phyloP scores from a whole-genome alignment of 768 basidiomycete species.

The Suillus tomentosus region DNA sequence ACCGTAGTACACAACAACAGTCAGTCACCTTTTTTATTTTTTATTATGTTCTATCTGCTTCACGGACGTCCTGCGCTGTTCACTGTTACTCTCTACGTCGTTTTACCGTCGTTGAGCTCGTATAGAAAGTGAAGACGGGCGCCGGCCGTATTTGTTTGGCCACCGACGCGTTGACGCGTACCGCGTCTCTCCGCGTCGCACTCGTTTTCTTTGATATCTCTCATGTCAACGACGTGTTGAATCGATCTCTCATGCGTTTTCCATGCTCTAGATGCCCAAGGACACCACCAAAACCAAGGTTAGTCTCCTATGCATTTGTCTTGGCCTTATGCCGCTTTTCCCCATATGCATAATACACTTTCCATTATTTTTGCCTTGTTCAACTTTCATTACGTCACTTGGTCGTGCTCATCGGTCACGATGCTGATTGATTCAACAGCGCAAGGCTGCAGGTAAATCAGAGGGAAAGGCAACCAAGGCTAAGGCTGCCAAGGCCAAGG shows the following conservation, averaged over 20 bases:
- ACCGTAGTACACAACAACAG: slow-evolving; percentile 35
- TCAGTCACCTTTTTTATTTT: slow-evolving; percentile 25
- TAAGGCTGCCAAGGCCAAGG: slow-evolving; percentile 75
- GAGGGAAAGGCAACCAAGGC: slow-evolving; percentile 50
- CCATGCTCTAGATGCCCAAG: slow-evolving; percentile 71
- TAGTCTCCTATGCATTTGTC: slow-evolving; percentile 29
- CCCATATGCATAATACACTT: not conserved
- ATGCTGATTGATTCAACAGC: slow-evolving; percentile 41
- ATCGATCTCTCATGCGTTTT: slow-evolving; percentile 36
- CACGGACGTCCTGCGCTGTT: slow-evolving; percentile 25
- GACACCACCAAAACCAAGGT: slow-evolving; percentile 73
- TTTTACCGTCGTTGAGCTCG: slow-evolving; percentile 27
- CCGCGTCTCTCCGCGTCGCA: slow-evolving; percentile 24
- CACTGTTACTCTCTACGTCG: slow-evolving; percentile 6
- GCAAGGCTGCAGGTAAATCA: slow-evolving; percentile 75
- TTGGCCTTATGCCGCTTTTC: slow-evolving; percentile 10
- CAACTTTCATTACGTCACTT: not conserved
- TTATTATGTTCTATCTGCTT: slow-evolving; percentile 25
- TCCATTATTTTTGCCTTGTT: not conserved
- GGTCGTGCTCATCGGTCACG: slow-evolving; percentile 8
- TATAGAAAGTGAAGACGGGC: slow-evolving; percentile 12
- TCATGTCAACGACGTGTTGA: slow-evolving; percentile 41
- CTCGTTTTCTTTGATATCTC: slow-evolving; percentile 19
- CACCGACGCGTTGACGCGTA: slow-evolving; percentile 39
- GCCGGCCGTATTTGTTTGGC: slow-evolving; percentile 37